Evolutionary conservation across 345 rosid species (phyloP).

Genomic region (Eucalyptus regnans): DNA sequence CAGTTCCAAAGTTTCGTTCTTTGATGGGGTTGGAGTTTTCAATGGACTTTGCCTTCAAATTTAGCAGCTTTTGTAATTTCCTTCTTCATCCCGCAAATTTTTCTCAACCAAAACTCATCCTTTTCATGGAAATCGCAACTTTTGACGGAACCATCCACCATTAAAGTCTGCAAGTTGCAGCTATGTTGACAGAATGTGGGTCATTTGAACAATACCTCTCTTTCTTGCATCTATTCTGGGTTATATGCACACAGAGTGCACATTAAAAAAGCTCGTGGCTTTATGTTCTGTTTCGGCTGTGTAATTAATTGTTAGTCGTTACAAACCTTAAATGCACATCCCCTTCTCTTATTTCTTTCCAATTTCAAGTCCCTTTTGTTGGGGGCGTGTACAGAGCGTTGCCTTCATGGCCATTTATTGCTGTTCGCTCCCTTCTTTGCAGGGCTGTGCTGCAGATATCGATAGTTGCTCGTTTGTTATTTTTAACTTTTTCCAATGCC

Average conservation of each 20-base stretch:
- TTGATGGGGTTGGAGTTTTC: background rate
- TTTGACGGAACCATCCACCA: background rate
- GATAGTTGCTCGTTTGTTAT: background rate
- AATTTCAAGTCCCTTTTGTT: background rate
- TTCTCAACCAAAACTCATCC: background rate
- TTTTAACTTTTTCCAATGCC: background rate
- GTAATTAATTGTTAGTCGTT: constrained; percentile 13
- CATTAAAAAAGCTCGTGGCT: background rate
- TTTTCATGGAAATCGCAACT: background rate
- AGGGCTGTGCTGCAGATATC: background rate
- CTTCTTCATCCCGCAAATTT: background rate
- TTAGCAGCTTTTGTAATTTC: background rate
- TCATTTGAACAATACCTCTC: background rate
- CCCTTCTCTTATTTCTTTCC: background rate
- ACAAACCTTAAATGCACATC: background rate
- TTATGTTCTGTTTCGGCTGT: background rate
- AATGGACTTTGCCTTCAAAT: background rate
- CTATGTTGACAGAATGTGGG: constrained; percentile 21
- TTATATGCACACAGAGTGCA: background rate
- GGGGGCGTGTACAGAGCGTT: background rate
- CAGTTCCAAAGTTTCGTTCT: background rate
- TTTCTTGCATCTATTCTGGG: background rate
- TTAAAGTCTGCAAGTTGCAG: constrained; percentile 11
- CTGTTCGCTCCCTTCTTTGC: constrained; percentile 11
- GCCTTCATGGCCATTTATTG: constrained; percentile 17